These are phyloP conservation scores for Fusarium metavorans DNA, from an alignment of 2,329 filamentous ascomycete species.

Conservation along the genomic window DNA sequence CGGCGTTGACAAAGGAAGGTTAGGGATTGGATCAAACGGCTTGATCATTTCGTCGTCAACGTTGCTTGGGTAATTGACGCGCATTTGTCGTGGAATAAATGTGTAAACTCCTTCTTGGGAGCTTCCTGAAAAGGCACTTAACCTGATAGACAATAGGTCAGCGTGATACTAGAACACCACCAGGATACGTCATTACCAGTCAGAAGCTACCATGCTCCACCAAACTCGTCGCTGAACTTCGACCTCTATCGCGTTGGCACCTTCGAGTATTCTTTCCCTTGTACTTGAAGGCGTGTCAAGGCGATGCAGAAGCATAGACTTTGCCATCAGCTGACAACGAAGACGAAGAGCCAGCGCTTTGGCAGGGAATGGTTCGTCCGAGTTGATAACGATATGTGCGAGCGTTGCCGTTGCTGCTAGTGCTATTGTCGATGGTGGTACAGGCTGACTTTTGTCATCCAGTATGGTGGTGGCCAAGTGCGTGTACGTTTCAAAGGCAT, in stretches of 20 bases:
- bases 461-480: background rate
- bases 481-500: background rate
- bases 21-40: background rate
- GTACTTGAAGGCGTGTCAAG: background rate
- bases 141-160: background rate
- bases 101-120: background rate
- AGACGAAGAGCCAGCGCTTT: background rate
- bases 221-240: background rate
- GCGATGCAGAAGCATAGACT: background rate
- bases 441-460: background rate
- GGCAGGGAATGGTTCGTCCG: background rate
- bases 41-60: background rate
- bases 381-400: constrained; percentile 1
- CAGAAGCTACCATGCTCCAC: background rate
- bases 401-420: background rate
- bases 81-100: background rate
- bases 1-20: background rate
- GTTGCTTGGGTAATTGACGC: background rate
- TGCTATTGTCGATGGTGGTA: background rate
- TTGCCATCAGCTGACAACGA: background rate
- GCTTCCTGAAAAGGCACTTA: background rate
- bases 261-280: background rate
- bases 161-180: background rate
- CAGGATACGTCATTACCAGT: background rate
- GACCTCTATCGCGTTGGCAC: background rate